Evolutionary conservation across 345 rosid species (phyloP), one percentile per base, ranked within the genome.

Genomic region (Eucalyptus sp.): DNA sequence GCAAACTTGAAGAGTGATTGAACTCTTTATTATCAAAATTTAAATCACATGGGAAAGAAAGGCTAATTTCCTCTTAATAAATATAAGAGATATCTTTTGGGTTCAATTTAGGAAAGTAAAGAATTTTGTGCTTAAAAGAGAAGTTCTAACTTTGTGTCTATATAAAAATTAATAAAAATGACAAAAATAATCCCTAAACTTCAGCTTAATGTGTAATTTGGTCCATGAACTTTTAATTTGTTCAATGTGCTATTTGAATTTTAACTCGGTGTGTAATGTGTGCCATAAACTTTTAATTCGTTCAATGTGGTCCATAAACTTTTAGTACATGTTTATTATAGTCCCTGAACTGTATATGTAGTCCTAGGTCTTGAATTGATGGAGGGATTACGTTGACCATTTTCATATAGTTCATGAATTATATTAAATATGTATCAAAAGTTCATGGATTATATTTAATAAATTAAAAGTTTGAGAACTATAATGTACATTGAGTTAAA

Each of bases 181-280:
- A 51, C 8, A 51, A 17, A 51, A 51, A 17, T n/a, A 3, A 51
- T 51, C 9, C 56, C 0, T 17, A 51, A 51, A 51, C 56, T 51
- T 51, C 1, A 51, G 8, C 22, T 0, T 51, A 51, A 51, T 15
- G 8, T 51, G 0, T 51, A 51, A 16, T 51, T 51, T 51, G 22
- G 54, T 17, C 1, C 2, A 17, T 17, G 0, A 51, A 51, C 0
- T 51, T 51, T 6, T 51, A 17, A 51, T 51, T 15, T 51, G 8
- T 51, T 51, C 0, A 51, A 51, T 17, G 8, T 51, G 22, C 22
- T 51, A 51, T 51, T 0, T 51, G 1, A 51, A 51, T 4, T 51
- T 0, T 51, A 51, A 51, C 54, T 2, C 4, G 0, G 0, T 0
- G 22, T 51, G 54, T 51, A 51, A 51, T 51, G 18, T 16, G 20